Conservation (phyloP, 208 protist species). For the Crithidia mellificae region DNA sequence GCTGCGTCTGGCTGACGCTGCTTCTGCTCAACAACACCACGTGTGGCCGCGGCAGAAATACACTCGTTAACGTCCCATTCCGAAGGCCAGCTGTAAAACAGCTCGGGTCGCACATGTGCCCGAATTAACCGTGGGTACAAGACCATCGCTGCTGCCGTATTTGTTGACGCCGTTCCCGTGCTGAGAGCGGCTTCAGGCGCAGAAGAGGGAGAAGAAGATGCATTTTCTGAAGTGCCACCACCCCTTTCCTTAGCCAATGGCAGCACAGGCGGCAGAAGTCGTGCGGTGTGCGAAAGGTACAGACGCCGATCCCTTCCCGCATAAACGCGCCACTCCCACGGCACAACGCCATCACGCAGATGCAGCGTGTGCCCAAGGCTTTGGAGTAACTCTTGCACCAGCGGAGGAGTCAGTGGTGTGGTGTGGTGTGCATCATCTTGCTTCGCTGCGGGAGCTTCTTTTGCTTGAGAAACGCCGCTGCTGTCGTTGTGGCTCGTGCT, state of each 20-base stretch:
- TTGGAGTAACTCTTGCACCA: constrained; percentile 40
- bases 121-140: constrained; percentile 7
- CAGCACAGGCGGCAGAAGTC: constrained; percentile 56
- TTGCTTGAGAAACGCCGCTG: no score
- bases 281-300: constrained; percentile 55
- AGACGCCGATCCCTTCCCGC: constrained; percentile 58
- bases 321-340: constrained; percentile 29
- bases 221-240: not conserved
- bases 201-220: not conserved
- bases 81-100: constrained; percentile 19
- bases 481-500: not conserved
- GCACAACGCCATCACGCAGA: constrained; percentile 40
- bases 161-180: not conserved
- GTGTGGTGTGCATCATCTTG: not conserved
- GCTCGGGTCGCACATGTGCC: constrained; percentile 15
- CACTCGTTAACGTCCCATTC: constrained; percentile 11
- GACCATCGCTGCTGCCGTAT: not conserved
- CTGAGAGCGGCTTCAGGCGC: not conserved
- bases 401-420: not conserved
- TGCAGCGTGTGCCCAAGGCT: constrained; percentile 37
- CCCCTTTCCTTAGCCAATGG: constrained; percentile 8
- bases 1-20: not conserved
- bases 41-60: not conserved
- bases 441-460: not conserved
- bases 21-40: not conserved